A percentile compares a stretch with the other conserved stretches of the same genome.
These are phyloP conservation scores for Peltaster fructicola DNA, from an alignment of 2,329 filamentous ascomycete species.

Conservation along the genomic window DNA sequence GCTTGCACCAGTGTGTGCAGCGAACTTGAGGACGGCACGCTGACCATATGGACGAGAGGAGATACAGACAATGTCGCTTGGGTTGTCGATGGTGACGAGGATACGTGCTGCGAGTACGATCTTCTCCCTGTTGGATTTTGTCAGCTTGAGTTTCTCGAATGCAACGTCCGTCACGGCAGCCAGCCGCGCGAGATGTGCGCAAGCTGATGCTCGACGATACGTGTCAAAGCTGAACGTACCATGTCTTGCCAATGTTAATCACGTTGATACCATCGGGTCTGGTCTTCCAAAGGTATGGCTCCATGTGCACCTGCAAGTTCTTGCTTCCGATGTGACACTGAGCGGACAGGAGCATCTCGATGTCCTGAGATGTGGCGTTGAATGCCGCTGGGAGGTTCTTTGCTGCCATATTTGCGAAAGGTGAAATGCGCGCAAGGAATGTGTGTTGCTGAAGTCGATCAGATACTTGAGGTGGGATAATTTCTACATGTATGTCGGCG, in stretches of 20 bases:
- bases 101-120: constrained; percentile 97
- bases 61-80: constrained; percentile 97
- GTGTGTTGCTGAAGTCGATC: constrained; percentile 2
- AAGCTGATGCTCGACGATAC: constrained; percentile 2
- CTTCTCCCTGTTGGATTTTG: constrained; percentile 99
- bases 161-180: not conserved
- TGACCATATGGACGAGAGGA: constrained; percentile 98
- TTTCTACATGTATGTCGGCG: constrained; percentile 5
- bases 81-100: constrained; percentile 98
- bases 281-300: constrained; percentile 99
- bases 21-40: constrained; percentile 99
- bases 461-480: constrained; percentile 21
- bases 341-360: constrained; percentile 97
- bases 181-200: no score
- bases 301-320: constrained; percentile 99
- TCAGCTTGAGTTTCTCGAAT: not conserved
- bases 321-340: constrained; percentile 95
- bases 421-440: constrained; percentile 5
- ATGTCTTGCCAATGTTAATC: constrained; percentile 99
- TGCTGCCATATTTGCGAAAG: constrained; percentile 66
- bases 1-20: constrained; percentile 90
- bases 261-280: constrained; percentile 96
- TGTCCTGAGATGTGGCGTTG: constrained; percentile 95
- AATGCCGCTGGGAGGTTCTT: constrained; percentile 85
- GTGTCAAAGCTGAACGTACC: constrained; percentile 40